Percentiles rank a stretch among this genome's conserved stretches.
Conservation (phyloP, 768 basidiomycete species). For the Tricholoma furcatifolium region DNA sequence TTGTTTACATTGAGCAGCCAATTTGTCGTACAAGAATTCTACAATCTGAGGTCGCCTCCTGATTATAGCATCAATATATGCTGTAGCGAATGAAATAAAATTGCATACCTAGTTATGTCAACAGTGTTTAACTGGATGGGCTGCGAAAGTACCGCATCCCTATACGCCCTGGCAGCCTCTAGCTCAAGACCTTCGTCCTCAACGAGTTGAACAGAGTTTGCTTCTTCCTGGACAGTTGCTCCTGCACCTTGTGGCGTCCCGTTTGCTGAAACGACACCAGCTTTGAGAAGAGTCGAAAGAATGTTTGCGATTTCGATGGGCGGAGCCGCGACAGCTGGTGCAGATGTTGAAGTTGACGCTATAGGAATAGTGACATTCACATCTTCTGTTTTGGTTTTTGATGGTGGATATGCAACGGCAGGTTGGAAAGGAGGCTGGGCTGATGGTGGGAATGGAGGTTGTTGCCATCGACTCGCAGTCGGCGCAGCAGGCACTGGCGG, state of each 20-base stretch:
- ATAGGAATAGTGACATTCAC: conserved; percentile 2
- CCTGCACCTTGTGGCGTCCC: conserved; percentile 52
- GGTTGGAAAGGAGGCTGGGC: conserved; percentile 17
- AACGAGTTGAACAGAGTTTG: conserved; percentile 20
- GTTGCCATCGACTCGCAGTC: conserved; percentile 21
- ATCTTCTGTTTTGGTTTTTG: conserved; percentile 21
- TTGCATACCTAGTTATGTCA: conserved; percentile 70
- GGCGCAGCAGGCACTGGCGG: conserved; percentile 23
- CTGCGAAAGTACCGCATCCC: conserved; percentile 56
- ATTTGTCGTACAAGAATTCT: conserved; percentile 69
- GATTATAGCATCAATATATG: conserved; percentile 6
- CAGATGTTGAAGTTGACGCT: conserved; percentile 29
- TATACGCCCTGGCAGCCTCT: conserved; percentile 57
- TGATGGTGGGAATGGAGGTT: conserved; percentile 15
- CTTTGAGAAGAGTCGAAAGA: conserved; percentile 69
- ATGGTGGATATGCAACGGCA: conserved; percentile 6
- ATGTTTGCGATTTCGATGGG: conserved; percentile 53
- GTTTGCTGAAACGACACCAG: conserved; percentile 68
- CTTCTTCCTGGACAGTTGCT: conserved; percentile 38
- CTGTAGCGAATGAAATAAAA: not conserved
- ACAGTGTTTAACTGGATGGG: conserved; percentile 60
- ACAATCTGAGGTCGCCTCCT: conserved; percentile 63
- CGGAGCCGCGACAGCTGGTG: conserved; percentile 29
- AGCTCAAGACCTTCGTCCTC: conserved; percentile 38
- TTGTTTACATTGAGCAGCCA: conserved; percentile 87